A percentile compares a stretch with the other conserved stretches of the same genome.
phyloP scores from a whole-genome alignment of 2,329 filamentous ascomycete species.

The Arthrocladium fulminans region DNA sequence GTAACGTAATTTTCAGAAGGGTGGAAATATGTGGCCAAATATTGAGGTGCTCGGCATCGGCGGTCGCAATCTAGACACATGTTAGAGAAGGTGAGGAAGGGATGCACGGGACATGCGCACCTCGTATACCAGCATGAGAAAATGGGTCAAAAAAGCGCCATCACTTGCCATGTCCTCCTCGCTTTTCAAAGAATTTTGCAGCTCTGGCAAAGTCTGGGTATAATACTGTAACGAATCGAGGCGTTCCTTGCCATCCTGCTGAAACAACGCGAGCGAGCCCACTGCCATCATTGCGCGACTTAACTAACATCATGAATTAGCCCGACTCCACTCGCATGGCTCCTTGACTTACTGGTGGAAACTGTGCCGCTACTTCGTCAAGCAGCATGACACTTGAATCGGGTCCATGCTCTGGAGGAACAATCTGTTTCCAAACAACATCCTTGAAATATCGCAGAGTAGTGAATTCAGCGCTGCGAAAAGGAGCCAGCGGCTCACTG shows the following conservation, averaged over 20 bases:
- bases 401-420: constrained; percentile 25
- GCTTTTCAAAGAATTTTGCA: constrained; percentile 37
- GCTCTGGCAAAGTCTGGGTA: constrained; percentile 42
- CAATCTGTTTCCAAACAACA: constrained; percentile 35
- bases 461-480: constrained; percentile 11
- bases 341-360: constrained; percentile 40
- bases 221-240: constrained; percentile 48
- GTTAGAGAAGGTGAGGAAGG: neutral
- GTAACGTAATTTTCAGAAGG: constrained; percentile 41
- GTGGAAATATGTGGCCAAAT: constrained; percentile 49
- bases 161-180: constrained; percentile 47
- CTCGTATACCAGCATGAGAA: constrained; percentile 50
- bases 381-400: constrained; percentile 35
- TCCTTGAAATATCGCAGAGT: constrained; percentile 34
- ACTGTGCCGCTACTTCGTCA: constrained; percentile 40
- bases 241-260: constrained; percentile 37
- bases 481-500: neutral
- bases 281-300: constrained; percentile 51
- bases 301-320: constrained; percentile 32
- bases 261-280: constrained; percentile 45
- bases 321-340: constrained; percentile 6
- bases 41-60: constrained; percentile 38
- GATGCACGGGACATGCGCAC: constrained; percentile 31
- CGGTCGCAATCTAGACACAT: constrained; percentile 35
- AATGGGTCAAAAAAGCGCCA: constrained; percentile 49